phyloP scores from a whole-genome alignment of 768 basidiomycete species.

The Suillus subalutaceus region DNA sequence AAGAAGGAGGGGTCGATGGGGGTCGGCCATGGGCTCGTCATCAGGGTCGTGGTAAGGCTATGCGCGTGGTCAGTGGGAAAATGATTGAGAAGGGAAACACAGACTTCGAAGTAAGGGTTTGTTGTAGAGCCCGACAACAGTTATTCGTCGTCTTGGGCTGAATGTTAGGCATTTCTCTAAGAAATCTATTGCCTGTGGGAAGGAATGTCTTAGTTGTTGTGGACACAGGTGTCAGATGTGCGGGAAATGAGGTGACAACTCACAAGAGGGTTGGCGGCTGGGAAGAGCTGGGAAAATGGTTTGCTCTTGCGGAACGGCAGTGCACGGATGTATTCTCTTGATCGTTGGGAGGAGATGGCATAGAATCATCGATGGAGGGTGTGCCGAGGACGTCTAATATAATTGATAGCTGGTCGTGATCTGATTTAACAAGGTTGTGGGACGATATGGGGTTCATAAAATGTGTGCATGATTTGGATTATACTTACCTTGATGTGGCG shows the following conservation, averaged over 20 bases:
- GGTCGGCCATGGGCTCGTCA: constrained; percentile 79
- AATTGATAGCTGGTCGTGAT: constrained; percentile 91
- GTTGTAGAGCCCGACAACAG: constrained; percentile 85
- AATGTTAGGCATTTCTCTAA: constrained; percentile 83
- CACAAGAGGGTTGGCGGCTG: constrained; percentile 71
- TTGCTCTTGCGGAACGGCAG: constrained; percentile 85
- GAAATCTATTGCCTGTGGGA: constrained; percentile 68
- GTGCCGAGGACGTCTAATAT: constrained; percentile 96
- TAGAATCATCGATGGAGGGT: constrained; percentile 90
- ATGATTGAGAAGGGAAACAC: constrained; percentile 19
- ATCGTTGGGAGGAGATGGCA: constrained; percentile 79
- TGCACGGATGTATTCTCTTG: constrained; percentile 87
- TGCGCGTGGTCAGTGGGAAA: neutral
- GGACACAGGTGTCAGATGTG: neutral
- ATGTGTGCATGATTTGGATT: constrained; percentile 7
- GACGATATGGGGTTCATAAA: neutral
- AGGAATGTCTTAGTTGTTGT: neutral
- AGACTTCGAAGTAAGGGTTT: constrained; percentile 89
- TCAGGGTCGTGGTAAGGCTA: constrained; percentile 88
- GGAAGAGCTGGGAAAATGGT: constrained; percentile 70
- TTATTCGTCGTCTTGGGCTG: constrained; percentile 84
- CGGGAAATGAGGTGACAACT: constrained; percentile 15
- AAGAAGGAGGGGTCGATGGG: constrained; percentile 77
- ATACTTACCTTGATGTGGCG: constrained; percentile 10
- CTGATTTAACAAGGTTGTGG: constrained; percentile 39